These are phyloP conservation scores for Calonectria hongkongensis DNA, from an alignment of 2,329 filamentous ascomycete genomes.

Conservation along the genomic window DNA sequence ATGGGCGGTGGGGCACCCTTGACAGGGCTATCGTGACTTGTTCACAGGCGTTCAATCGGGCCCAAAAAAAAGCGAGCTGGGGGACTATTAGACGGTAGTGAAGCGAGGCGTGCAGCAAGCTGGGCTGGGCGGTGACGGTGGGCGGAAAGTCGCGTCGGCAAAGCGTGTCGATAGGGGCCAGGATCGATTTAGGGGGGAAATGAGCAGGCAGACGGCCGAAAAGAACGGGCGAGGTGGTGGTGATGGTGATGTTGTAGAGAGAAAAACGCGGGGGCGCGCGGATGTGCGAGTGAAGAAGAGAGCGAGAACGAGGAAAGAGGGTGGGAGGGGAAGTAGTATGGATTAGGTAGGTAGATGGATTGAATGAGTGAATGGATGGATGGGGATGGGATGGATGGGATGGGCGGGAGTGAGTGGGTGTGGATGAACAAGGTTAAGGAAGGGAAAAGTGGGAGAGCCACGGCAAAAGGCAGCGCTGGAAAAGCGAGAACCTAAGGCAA, in stretches of 20 bases:
- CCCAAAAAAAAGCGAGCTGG: conserved; percentile 44
- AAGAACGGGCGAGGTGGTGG: not conserved
- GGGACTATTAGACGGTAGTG: conserved; percentile 37
- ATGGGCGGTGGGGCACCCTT: conserved; percentile 53
- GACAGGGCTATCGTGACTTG: conserved; percentile 54
- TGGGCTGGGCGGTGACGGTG: conserved; percentile 43
- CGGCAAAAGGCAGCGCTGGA: conserved; percentile 15
- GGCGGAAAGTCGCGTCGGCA: conserved; percentile 45
- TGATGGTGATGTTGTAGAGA: conserved; percentile 6
- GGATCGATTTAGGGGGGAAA: not conserved
- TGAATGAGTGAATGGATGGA: conserved; percentile 28
- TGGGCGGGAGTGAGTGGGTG: conserved; percentile 21
- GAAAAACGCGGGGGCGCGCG: conserved; percentile 30
- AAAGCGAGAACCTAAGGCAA: conserved; percentile 27
- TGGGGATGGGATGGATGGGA: conserved; percentile 32
- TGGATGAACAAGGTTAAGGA: conserved; percentile 39
- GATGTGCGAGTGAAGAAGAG: conserved; percentile 34
- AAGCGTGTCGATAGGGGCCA: conserved; percentile 27
- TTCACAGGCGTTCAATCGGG: conserved; percentile 51
- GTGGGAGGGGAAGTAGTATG: conserved; percentile 38
- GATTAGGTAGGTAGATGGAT: conserved; percentile 28
- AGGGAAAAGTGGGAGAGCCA: conserved; percentile 25
- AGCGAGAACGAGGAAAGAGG: conserved; percentile 44
- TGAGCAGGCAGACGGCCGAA: not conserved
- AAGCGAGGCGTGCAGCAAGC: conserved; percentile 46